Evolutionary conservation across 1,284 basidiomycete genomes (phyloP).

Genomic region (Paramarasmius palmivorus): DNA sequence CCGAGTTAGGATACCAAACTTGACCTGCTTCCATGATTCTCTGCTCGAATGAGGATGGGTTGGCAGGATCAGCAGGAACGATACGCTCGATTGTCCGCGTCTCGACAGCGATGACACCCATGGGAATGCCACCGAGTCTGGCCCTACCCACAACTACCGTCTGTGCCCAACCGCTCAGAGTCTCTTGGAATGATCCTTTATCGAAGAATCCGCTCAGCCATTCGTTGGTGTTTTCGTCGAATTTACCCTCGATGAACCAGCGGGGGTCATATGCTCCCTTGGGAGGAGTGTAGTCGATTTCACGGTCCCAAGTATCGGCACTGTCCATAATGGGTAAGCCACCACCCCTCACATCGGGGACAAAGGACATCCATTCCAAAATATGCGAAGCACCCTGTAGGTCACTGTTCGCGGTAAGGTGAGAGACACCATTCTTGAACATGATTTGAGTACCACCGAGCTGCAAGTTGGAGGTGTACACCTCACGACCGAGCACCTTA

Average conservation of each 20-base stretch:
- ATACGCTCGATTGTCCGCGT: slow-evolving; percentile 97
- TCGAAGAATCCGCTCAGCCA: slow-evolving; percentile 96
- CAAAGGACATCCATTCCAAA: slow-evolving; percentile 93
- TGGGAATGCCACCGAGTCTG: slow-evolving; percentile 94
- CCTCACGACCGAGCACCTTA: slow-evolving; percentile 98
- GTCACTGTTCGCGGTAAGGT: slow-evolving; percentile 93
- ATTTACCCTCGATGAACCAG: slow-evolving; percentile 96
- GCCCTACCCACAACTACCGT: slow-evolving; percentile 98
- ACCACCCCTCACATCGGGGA: slow-evolving; percentile 81
- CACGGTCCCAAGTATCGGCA: slow-evolving; percentile 88
- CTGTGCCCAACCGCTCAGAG: slow-evolving; percentile 95
- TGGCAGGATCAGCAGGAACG: slow-evolving; percentile 98
- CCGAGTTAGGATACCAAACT: slow-evolving; percentile 99
- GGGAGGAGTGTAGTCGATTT: slow-evolving; percentile 88
- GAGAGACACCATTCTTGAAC: slow-evolving; percentile 99
- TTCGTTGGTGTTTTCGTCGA: slow-evolving; percentile 76
- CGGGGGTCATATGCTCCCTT: slow-evolving; percentile 97
- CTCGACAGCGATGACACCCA: slow-evolving; percentile 97
- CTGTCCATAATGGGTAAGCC: slow-evolving; percentile 76
- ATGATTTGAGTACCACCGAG: slow-evolving; percentile 99
- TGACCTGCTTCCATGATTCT: slow-evolving; percentile 99
- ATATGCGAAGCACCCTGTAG: slow-evolving; percentile 93
- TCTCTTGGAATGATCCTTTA: slow-evolving; percentile 95
- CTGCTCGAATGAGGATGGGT: slow-evolving; percentile 96
- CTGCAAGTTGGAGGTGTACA: slow-evolving; percentile 98